phyloP scores from a whole-genome alignment of 257 asterid genomes.

The Petrea volubilis region DNA sequence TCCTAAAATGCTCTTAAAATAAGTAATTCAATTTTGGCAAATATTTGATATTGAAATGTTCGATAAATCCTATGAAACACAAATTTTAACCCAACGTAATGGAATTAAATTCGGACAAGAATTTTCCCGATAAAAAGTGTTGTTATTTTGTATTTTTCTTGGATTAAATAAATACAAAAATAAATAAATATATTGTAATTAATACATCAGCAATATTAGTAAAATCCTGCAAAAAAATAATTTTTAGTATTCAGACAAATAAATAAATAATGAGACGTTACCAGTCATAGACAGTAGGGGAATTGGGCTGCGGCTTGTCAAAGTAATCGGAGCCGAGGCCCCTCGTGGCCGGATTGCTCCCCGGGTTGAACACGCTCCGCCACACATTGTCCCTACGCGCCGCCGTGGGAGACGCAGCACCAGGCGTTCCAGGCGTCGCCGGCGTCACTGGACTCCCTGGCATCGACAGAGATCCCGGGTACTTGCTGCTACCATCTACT shows the following conservation, averaged over 20 bases:
- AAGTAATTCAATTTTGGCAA: too few relatives aligned
- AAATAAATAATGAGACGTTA: constrained; percentile 16
- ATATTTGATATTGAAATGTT: too few relatives aligned
- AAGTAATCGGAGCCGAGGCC: constrained; percentile 66
- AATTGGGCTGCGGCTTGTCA: constrained; percentile 84
- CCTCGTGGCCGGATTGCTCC: constrained; percentile 83
- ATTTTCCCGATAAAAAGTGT: too few relatives aligned
- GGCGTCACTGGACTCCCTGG: constrained; percentile 53
- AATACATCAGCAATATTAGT: too few relatives aligned
- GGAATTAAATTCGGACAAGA: too few relatives aligned
- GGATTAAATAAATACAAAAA: too few relatives aligned
- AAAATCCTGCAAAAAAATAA: too few relatives aligned
- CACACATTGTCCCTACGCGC: constrained; percentile 76
- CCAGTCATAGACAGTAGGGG: constrained; percentile 99
- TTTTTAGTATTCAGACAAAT: not conserved
- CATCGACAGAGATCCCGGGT: constrained; percentile 61
- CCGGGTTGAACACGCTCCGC: constrained; percentile 98
- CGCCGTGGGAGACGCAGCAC: constrained; percentile 53
- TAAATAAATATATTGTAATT: too few relatives aligned
- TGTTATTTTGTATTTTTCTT: too few relatives aligned
- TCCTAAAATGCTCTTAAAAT: too few relatives aligned
- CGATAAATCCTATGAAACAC: too few relatives aligned
- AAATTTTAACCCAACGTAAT: too few relatives aligned
- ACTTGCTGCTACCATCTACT: constrained; percentile 48
- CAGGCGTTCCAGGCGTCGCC: constrained; percentile 62